Evolutionary conservation across 129 eudicot species (phyloP).

Genomic region (Sambucus nigra): DNA sequence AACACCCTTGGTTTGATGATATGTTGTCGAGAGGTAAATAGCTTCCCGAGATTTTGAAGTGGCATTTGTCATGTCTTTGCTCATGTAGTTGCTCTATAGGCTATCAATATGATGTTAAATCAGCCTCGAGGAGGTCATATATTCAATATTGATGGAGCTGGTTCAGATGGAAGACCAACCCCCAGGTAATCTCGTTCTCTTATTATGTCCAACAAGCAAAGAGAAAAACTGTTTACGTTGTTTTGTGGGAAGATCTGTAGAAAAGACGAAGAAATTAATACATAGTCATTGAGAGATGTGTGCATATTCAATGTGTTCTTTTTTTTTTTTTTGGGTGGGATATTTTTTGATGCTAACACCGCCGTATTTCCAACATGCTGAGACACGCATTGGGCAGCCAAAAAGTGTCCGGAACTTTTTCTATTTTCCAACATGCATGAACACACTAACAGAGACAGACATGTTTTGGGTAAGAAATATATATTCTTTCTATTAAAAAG

Average conservation of each 20-base stretch:
- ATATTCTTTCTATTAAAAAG: no score
- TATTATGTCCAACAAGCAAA: not conserved
- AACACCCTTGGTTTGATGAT: constrained; percentile 98
- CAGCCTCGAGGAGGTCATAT: constrained; percentile 91
- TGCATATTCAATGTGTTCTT: no score
- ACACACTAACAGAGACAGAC: no score
- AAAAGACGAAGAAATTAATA: no score
- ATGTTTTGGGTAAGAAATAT: no score
- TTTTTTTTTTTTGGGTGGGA: no score
- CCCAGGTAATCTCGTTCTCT: constrained; percentile 49
- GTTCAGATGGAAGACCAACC: constrained; percentile 99
- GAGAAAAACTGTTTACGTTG: not conserved
- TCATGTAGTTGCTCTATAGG: constrained; percentile 43
- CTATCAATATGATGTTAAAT: constrained; percentile 79
- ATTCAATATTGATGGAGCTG: constrained; percentile 97
- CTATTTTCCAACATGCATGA: no score
- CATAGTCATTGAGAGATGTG: not conserved
- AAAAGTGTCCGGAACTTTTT: no score
- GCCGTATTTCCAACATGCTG: no score
- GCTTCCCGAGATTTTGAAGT: not conserved
- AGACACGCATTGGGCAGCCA: no score
- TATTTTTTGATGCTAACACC: no score
- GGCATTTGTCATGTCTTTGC: constrained; percentile 10
- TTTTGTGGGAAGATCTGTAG: not conserved
- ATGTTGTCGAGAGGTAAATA: constrained; percentile 92